Evolutionary conservation across 768 basidiomycete species (phyloP), one percentile per base, ranked within the genome.

Genomic region (Collybia mongolica): DNA sequence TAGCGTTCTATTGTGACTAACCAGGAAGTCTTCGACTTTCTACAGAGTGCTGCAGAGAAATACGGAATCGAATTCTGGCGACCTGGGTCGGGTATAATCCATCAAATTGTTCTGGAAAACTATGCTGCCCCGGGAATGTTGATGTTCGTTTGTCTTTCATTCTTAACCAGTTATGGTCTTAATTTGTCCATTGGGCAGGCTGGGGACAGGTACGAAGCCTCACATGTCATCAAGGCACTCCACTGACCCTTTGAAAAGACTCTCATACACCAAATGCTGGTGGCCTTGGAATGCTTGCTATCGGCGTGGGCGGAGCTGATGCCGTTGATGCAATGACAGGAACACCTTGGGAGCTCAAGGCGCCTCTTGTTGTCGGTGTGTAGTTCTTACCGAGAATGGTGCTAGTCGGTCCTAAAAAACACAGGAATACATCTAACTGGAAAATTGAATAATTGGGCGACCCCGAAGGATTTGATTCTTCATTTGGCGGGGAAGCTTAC

Each of bases 221-320:
- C 22, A 29, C 7, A 39, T 18, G 17, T 26, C 26, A 15, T 26
- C 35, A 14, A 23, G 17, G 3, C 2, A 23, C 1, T 19, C 23
- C 28, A 39, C 55, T 52, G 24, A 51, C 43, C 22, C 54, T 22
- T 28, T 7, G 47, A 50, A 55, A 66, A 84, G 96, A 98, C 68
- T 95, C 92, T 19, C 97, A 99, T 68, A 98, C 97, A 1, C 97
- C 97, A 1, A 98, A 99, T 65, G 97, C 97, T 45, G 94, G 96
- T 48, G 97, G 97, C 23, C 81, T 99, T 44, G 96, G 97, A 9
- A 81, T 94, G 77, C 80, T 99, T 53, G 97, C 97, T 4, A 97
- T 98, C 47, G 97, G 97, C 45, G 96, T 99, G n/a, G 97, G 97
- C 53, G 97, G 97, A 48, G 97, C 96, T 28, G 97, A 99, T 63